Evolutionary conservation across 2,329 filamentous ascomycete genomes (phyloP).

Genomic region (Penicillium fuscoglaucum): DNA sequence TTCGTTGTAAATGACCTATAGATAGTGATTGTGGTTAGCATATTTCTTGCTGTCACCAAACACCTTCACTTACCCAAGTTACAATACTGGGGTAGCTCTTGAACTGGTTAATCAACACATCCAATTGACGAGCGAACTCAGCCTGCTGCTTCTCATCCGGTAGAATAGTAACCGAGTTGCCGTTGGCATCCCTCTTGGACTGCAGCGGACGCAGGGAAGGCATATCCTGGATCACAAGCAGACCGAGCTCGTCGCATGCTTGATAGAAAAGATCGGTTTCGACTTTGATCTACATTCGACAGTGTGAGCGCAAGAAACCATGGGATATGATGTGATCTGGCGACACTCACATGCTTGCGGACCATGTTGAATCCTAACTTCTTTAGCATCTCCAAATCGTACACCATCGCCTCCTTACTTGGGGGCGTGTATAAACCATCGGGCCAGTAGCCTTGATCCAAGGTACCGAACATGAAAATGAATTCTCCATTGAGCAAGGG

Average conservation of each 20-base stretch:
- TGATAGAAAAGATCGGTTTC: slow-evolving; percentile 67
- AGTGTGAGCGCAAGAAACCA: background rate
- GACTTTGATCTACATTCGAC: slow-evolving; percentile 60
- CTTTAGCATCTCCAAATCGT: slow-evolving; percentile 65
- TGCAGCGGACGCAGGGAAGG: slow-evolving; percentile 55
- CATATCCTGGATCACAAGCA: slow-evolving; percentile 72
- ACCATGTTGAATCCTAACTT: slow-evolving; percentile 68
- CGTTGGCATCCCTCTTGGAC: background rate
- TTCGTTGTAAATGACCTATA: slow-evolving; percentile 67
- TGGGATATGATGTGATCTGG: background rate
- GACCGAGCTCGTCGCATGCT: slow-evolving; percentile 65
- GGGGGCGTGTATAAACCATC: slow-evolving; percentile 68
- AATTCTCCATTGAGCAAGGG: slow-evolving; percentile 69
- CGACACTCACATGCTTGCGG: slow-evolving; percentile 62
- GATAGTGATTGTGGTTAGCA: background rate
- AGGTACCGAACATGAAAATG: slow-evolving; percentile 65
- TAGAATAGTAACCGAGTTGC: slow-evolving; percentile 23
- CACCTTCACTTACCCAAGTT: slow-evolving; percentile 54
- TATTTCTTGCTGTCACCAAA: background rate
- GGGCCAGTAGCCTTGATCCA: slow-evolving; percentile 72
- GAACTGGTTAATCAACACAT: slow-evolving; percentile 62
- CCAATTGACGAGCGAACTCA: slow-evolving; percentile 66
- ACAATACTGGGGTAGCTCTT: slow-evolving; percentile 66
- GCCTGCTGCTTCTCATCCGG: slow-evolving; percentile 54
- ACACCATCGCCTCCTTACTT: slow-evolving; percentile 66